Base-by-base conservation (phyloP, 108 stramenopile species). In the Nitzschia sp. region DNA sequence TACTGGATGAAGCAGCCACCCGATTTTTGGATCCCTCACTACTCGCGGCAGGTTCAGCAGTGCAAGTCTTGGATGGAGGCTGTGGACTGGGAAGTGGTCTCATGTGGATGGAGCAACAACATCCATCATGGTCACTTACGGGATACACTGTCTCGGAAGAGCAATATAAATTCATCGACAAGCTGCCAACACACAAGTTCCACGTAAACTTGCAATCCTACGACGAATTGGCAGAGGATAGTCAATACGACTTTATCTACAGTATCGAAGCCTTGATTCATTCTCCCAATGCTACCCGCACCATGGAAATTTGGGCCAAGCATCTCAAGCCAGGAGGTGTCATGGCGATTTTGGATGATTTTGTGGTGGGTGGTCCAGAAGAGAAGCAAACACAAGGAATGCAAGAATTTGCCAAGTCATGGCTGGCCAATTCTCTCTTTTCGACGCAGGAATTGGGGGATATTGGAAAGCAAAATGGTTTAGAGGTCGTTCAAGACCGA, bases 261-360 rank as follows among this genome's bases (percentile, higher is more conserved):
- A 80, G 79, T 41, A 84, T 84, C 45, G 83, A 84, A 67, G 83
- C 83, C n/a, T 68, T 79, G 63, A 78, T 84, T 44, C 83, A 84
- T 67, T 78, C 79, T 11, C 56, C 76, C 16, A 68, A 84, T 50
- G 15, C 77, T 2, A 26, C 53, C 1, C 35, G 56, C n/a, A 80
- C 78, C 0, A 26, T 84, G 35, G 38, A 67, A 38, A 64, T 46
- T 0, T 84, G 83, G 83, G 66, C 79, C 9, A 35, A 75, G 2
- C 75, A 76, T 36, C 41, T 84, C 9, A 33, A 55, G 16, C 69
- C 59, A 0, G 73, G 66, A n/a, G 83, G 83, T 23, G 34, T 78
- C 41, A 71, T 84, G 31, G 76, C 69, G 23, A 71, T 84, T 45
- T 78, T 84, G 53, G 83, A 84, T 57, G 83, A 84, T 33, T 84